Evolutionary conservation across 306 rosid species (phyloP), one percentile per base, ranked within the genome.

Genomic region (Notholithocarpus densiflorus): DNA sequence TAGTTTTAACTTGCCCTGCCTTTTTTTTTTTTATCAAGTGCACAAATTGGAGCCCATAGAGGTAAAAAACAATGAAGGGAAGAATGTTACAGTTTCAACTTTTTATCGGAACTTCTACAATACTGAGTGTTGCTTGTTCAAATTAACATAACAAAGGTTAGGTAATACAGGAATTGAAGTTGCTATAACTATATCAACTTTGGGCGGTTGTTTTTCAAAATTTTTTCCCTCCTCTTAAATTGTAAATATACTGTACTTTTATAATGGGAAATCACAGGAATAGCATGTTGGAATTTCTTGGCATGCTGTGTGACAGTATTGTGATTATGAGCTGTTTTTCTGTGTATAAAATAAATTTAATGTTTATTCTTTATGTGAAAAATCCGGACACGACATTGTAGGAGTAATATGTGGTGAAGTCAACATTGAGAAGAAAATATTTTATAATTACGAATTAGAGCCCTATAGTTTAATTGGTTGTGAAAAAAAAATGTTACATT

Each of bases 241-340:
- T 87, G 91, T 92, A 88, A 79, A 88, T 89, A 82, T 71, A 55
- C 64, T 76, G 43, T 57, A 70, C 74, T 68, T 62, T 75, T 68
- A 72, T 81, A 20, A 64, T 71, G 73, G 56, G 62, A 59, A 64
- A 26, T 54, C 73, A 57, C 55, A 71, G 12, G 78, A 27, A 75
- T 72, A 73, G 78, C 77, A 73, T 48, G 65, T 79, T 79, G 70
- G 62, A 76, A 64, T 43, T 60, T 71, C 71, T 51, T 27, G 34
- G 11, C 62, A 60, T 75, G 84, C 55, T 1, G 13, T 31, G 24
- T 21, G 27, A 52, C 20, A 52, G 76, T 64, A 70, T 43, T 56
- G 45, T 21, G 75, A 15, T 71, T 5, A 48, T 19, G 26, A 32
- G 19, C n/a, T 55, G 23, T 26, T 23, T 23, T 60, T 75, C 0